phyloP scores from a whole-genome alignment of 2,329 filamentous ascomycete genomes.

The Blastomyces silverae region DNA sequence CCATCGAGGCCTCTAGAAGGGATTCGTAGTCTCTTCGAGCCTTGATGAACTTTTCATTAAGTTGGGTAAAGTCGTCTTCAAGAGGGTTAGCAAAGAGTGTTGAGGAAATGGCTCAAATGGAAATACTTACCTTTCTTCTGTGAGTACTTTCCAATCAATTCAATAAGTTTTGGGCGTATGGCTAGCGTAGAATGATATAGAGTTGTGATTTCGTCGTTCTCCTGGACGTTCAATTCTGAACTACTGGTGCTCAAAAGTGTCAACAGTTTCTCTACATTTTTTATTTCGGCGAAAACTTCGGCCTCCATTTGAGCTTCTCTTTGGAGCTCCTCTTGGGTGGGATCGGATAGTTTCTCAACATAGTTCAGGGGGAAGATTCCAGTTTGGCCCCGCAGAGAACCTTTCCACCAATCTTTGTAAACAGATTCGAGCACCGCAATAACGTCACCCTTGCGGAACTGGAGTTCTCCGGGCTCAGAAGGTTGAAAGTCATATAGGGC shows the following conservation, averaged over 20 bases:
- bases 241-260: conserved; percentile 85
- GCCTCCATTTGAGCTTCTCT: conserved; percentile 92
- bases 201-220: conserved; percentile 93
- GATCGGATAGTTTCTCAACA: conserved; percentile 93
- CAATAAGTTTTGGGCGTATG: conserved; percentile 93
- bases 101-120: not conserved
- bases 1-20: conserved; percentile 93
- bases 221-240: conserved; percentile 70
- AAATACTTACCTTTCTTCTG: conserved; percentile 78
- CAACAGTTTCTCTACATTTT: conserved; percentile 73
- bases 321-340: conserved; percentile 88
- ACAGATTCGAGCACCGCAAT: conserved; percentile 97
- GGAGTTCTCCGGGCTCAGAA: conserved; percentile 86
- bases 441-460: conserved; percentile 93
- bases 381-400: conserved; percentile 85
- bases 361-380: conserved; percentile 99
- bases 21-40: conserved; percentile 93
- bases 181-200: conserved; percentile 87
- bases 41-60: conserved; percentile 99
- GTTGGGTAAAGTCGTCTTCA: conserved; percentile 90
- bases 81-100: conserved; percentile 23
- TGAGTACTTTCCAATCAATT: conserved; percentile 97
- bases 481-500: conserved; percentile 93
- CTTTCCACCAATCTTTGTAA: conserved; percentile 99
- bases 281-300: conserved; percentile 69